Percentiles rank a stretch among this genome's conserved stretches.
Evolutionary conservation across 257 asterid species (phyloP).

Genomic region (Anisodus tanguticus): DNA sequence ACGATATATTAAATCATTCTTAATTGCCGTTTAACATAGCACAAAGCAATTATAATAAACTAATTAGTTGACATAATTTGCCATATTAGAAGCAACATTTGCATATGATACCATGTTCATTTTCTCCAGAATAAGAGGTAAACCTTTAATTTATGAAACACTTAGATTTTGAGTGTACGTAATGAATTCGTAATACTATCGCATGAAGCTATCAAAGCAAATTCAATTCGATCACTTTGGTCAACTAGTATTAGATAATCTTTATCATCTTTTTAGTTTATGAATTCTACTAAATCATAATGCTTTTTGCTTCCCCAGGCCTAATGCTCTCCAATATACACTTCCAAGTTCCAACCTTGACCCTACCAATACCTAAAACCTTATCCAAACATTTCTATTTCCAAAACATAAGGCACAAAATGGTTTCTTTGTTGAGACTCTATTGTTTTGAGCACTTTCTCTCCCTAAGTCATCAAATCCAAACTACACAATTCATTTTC

Average conservation of each 20-base stretch:
- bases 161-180: neutral
- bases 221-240: no score
- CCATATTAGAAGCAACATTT: neutral
- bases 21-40: no score
- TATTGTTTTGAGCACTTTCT: neutral
- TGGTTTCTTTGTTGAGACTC: neutral
- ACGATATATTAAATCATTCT: no score
- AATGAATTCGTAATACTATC: neutral
- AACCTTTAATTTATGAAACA: neutral
- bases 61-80: neutral
- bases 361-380: neutral
- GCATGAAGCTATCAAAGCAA: no score
- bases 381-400: neutral
- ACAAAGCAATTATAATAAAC: no score
- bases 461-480: constrained; percentile 1
- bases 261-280: no score
- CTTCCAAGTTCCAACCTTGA: neutral
- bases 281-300: no score
- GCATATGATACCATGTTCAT: neutral
- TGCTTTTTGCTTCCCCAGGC: no score
- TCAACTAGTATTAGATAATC: neutral
- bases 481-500: neutral
- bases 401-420: constrained; percentile 25
- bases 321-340: neutral
- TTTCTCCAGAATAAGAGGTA: neutral